phyloP scores from a whole-genome alignment of 345 rosid species.

The Ceriops zippeliana region DNA sequence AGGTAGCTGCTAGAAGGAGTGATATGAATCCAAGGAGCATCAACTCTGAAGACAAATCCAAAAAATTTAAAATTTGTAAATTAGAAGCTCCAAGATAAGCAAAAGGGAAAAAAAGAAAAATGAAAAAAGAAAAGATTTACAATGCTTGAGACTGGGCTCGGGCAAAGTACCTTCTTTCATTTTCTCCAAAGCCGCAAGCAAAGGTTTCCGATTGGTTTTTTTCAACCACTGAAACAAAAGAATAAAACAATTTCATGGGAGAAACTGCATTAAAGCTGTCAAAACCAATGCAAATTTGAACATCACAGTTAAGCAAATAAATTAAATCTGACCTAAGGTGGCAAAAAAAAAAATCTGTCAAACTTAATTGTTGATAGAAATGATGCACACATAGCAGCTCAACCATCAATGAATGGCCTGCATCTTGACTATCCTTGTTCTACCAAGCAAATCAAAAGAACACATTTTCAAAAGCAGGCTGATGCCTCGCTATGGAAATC shows the following conservation, averaged over 20 bases:
- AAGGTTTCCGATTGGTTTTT: conserved; percentile 71
- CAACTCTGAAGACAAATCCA: conserved; percentile 55
- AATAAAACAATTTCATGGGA: conserved; percentile 7
- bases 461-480: too few relatives aligned
- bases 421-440: too few relatives aligned
- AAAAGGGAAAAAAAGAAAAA: not conserved
- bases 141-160: not conserved
- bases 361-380: too few relatives aligned
- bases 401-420: too few relatives aligned
- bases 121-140: not conserved
- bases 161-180: conserved; percentile 83
- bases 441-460: too few relatives aligned
- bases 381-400: too few relatives aligned
- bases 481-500: too few relatives aligned
- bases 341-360: too few relatives aligned
- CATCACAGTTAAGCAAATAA: not conserved
- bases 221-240: conserved; percentile 65
- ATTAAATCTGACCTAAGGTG: not conserved
- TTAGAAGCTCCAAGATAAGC: not conserved
- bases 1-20: conserved; percentile 82
- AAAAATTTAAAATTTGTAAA: conserved; percentile 11
- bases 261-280: not conserved
- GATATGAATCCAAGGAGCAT: conserved; percentile 99
- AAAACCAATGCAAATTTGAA: not conserved
- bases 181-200: conserved; percentile 82